A percentile compares a stretch with the other conserved stretches of the same genome.
Evolutionary conservation across 2,329 filamentous ascomycete species (phyloP).

Genomic region (Venturia aucupariae): DNA sequence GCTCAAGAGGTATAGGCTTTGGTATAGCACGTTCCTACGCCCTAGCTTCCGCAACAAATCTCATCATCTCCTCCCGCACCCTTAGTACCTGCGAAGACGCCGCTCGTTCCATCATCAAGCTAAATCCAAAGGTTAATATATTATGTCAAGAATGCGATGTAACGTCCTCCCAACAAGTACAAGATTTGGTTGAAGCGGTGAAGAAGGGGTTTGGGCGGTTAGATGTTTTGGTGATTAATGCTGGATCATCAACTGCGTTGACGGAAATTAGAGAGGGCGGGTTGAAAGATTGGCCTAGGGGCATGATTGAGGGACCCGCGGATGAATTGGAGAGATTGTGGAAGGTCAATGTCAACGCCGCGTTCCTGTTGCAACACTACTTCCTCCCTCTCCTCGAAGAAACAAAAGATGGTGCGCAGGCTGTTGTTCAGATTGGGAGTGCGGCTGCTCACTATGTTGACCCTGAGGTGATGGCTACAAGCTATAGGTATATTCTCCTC

Average conservation of each 20-base stretch:
- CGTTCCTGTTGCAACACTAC: conserved; percentile 8
- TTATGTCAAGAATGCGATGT: conserved; percentile 8
- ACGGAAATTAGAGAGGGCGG: background rate
- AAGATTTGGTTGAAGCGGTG: background rate
- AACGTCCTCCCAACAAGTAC: background rate
- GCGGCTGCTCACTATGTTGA: conserved; percentile 13
- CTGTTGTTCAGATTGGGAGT: conserved; percentile 9
- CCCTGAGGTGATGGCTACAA: conserved; percentile 10
- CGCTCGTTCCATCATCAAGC: background rate
- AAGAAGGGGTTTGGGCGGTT: conserved; percentile 11
- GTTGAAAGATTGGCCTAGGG: conserved; percentile 9
- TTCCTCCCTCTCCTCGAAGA: conserved; percentile 12
- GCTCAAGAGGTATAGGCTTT: conserved; percentile 12
- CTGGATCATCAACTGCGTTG: conserved; percentile 1
- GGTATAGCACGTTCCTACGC: conserved; percentile 10
- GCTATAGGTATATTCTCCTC: background rate
- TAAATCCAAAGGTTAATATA: background rate
- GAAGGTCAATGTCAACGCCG: conserved; percentile 8
- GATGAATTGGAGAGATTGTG: conserved; percentile 8
- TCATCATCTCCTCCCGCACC: conserved; percentile 11
- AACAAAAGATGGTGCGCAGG: conserved; percentile 12
- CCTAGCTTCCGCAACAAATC: background rate
- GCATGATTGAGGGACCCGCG: background rate
- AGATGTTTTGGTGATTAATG: conserved; percentile 13
- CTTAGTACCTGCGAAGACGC: conserved; percentile 2